These are phyloP conservation scores for Zarea fungicola DNA, from an alignment of 2,329 filamentous ascomycete genomes.

Conservation along the genomic window DNA sequence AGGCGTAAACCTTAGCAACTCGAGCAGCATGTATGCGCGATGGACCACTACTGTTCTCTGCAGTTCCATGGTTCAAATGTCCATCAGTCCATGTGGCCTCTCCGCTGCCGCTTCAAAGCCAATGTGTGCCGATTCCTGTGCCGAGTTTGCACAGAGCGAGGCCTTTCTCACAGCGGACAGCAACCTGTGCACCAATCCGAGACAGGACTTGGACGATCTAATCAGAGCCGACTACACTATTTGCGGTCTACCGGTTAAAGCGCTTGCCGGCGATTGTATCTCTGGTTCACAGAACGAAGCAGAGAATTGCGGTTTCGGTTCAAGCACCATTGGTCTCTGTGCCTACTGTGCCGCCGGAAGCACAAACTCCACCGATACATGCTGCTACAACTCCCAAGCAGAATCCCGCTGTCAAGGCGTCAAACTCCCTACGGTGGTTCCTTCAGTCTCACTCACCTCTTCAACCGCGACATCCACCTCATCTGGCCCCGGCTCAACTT, in stretches of 20 bases:
- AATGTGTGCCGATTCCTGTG: conserved; percentile 85
- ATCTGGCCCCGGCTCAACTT: conserved; percentile 36
- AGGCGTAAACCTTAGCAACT: conserved; percentile 70
- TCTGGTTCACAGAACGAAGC: conserved; percentile 74
- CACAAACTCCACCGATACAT: conserved; percentile 89
- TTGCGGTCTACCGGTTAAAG: conserved; percentile 76
- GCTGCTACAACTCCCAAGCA: conserved; percentile 80
- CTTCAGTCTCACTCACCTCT: conserved; percentile 57
- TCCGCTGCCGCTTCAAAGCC: conserved; percentile 61
- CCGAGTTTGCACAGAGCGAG: conserved; percentile 82
- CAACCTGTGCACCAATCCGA: conserved; percentile 64
- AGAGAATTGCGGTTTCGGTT: conserved; percentile 77
- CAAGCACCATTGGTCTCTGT: conserved; percentile 71
- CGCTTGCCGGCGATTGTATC: conserved; percentile 73
- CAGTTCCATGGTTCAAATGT: conserved; percentile 91
- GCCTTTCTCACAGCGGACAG: conserved; percentile 73
- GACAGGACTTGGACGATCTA: conserved; percentile 61
- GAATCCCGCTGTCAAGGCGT: conserved; percentile 69
- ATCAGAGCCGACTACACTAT: conserved; percentile 90
- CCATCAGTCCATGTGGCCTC: conserved; percentile 63
- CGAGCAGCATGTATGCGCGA: conserved; percentile 79
- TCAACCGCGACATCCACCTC: conserved; percentile 25
- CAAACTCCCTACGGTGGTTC: conserved; percentile 68
- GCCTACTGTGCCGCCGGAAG: conserved; percentile 80
- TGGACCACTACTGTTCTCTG: conserved; percentile 91